Evolutionary conservation across 306 rosid species (phyloP), one percentile per base, ranked within the genome.

Genomic region (Prunus davidiana): DNA sequence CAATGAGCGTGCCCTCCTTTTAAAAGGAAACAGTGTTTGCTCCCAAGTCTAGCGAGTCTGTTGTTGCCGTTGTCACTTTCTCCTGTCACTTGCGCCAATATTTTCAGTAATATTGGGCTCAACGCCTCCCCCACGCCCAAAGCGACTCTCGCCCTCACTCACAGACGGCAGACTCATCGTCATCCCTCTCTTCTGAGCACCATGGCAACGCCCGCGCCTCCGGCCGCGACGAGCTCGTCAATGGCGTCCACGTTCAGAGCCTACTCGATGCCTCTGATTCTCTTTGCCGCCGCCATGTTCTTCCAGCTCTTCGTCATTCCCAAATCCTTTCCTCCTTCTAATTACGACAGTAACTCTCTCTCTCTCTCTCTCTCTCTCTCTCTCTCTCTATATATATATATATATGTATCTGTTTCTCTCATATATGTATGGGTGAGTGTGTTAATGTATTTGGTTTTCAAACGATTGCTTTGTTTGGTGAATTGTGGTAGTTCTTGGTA

Each of bases 221-320:
- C 12, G 24, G 64, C 78, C 51, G 43, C 79, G 73, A 19, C 66
- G 73, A 55, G 70, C 25, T 67, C 73, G 51, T 86, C 93, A 38
- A 43, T 71, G 87, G 82, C 85, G 74, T 90, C 93, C 49, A 58
- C 63, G 50, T 38, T 90, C 79, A 92, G 77, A 87, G 92, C 97
- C 34, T 95, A 95, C 79, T 71, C 85, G 12, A 52, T 89, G 41
- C 99, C 99, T 69, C 69, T 87, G 50, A 0, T 90, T 75, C 99
- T 92, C 62, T 90, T 94, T 54, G 47, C 76, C 6, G 90, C 78
- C 10, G 93, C 96, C 64, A 77, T 91, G 70, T 85, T 79, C 85
- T 94, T 85, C 78, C 98, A 94, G 81, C 96, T 94, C 67, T 70
- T 82, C 55, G 78, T 94, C 16, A 85, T 93, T 76, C 97, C 98